Base-by-base conservation (phyloP, 2,329 filamentous ascomycete species). In the Parastagonospora avenae region DNA sequence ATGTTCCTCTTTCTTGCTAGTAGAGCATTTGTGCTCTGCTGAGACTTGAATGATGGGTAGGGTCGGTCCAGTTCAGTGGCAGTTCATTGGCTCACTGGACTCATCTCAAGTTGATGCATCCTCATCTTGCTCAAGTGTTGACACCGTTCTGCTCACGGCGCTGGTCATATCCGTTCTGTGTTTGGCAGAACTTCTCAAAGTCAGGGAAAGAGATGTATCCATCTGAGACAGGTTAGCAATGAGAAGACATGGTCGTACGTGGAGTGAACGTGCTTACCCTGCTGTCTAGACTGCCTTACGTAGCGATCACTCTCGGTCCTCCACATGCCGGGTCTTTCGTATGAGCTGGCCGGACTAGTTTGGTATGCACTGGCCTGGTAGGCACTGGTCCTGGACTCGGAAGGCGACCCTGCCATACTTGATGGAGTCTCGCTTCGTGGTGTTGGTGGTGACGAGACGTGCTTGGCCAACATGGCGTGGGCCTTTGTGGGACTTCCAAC, bases 131-230 rank as follows among this genome's bases (percentile, higher is more conserved):
- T 73, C 69, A 74, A 46, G 70, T 72, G 53, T 64, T 68, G 38
- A 73, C 67, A 39, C 62, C 64, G 24, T 60, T 60, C 41, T 67
- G 63, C 40, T 69, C 64, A 15, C 55, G 61, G 35, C 59, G 61
- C 46, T 70, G 66, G 8, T 65, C 66, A 52, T 73, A 72, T 15
- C 61, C 56, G 45, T 65, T 64, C 38, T 64, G 61, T n/a, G 46
- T 57, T 30, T 71, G 55, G 78, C 86, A 76, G 59, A 80, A 89
- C 53, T 85, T 81, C 64, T 90, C 87, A 71, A 89, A 90, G 70
- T 83, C 87, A 12, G 87, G 87, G 68, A 90, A 90, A 76, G 87
- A 89, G 66, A 88, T 86, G 73, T 90, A 90, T 55, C 84, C 82
- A 48, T 78, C 81, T 63, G 44, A 29, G 44, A 10, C 2, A 33